Conservation (phyloP, 441 rosid species). For the Eutrema salsugineum region DNA sequence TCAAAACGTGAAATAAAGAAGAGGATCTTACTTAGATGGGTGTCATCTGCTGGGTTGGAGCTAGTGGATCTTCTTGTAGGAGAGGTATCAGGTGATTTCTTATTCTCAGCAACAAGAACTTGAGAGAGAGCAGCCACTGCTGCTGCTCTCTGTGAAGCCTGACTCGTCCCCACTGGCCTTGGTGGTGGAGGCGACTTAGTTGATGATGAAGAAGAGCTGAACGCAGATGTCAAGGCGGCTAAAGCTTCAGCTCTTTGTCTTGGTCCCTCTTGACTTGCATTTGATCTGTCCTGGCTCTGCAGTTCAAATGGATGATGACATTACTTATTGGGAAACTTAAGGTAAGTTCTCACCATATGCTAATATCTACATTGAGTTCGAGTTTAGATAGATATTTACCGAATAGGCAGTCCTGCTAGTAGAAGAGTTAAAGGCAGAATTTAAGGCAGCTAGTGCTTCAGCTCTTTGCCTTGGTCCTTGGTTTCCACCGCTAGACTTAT, state of each 20-base stretch:
- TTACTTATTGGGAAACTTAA: background rate
- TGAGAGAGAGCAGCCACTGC: slow-evolving; percentile 98
- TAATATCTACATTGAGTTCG: background rate
- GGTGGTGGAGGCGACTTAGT: slow-evolving; percentile 44
- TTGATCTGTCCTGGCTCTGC: slow-evolving; percentile 64
- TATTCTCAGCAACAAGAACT: slow-evolving; percentile 89
- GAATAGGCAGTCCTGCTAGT: slow-evolving; percentile 43
- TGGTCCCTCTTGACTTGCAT: slow-evolving; percentile 69
- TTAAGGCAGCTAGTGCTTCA: slow-evolving; percentile 96
- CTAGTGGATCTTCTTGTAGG: slow-evolving; percentile 54
- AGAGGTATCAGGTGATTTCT: slow-evolving; percentile 61
- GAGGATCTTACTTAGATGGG: slow-evolving; percentile 42
- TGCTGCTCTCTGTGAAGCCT: slow-evolving; percentile 96
- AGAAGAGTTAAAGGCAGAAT: slow-evolving; percentile 83
- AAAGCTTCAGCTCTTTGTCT: slow-evolving; percentile 98
- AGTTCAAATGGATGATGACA: background rate
- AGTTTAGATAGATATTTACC: slow-evolving; percentile 35
- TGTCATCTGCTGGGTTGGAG: slow-evolving; percentile 53
- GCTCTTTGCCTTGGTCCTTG: slow-evolving; percentile 98
- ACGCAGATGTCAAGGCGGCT: slow-evolving; percentile 90
- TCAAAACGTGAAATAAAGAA: background rate
- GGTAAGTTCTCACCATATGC: background rate
- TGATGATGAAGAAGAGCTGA: slow-evolving; percentile 56
- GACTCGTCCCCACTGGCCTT: slow-evolving; percentile 49
- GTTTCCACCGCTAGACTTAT: slow-evolving; percentile 61